Conservation (phyloP, 768 basidiomycete genomes). For the Daedalea quercina region DNA sequence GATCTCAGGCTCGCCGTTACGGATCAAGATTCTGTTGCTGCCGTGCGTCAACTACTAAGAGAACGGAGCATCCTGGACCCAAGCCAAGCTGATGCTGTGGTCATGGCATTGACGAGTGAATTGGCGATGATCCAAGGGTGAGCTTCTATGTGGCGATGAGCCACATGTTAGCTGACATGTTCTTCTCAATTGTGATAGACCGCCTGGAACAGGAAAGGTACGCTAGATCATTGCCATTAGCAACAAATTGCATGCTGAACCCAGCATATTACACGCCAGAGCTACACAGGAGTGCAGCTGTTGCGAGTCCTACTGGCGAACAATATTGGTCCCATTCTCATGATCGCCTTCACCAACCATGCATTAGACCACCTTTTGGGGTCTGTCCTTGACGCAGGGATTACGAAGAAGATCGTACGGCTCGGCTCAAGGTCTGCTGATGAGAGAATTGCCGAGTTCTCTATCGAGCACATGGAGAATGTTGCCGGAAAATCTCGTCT, state of each 20-base stretch:
- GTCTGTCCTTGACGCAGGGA: constrained; percentile 54
- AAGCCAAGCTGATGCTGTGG: constrained; percentile 64
- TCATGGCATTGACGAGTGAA: constrained; percentile 54
- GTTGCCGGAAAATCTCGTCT: constrained; percentile 33
- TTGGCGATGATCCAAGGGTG: constrained; percentile 70
- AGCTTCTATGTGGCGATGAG: constrained; percentile 1
- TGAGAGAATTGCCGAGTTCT: constrained; percentile 50
- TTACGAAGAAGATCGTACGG: constrained; percentile 59
- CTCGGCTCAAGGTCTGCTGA: constrained; percentile 60
- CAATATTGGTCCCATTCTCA: constrained; percentile 29
- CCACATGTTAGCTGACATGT: no score
- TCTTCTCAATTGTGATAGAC: constrained; percentile 29
- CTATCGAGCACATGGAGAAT: constrained; percentile 55
- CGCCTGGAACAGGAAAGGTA: constrained; percentile 77
- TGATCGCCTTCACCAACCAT: constrained; percentile 72
- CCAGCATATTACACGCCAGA: constrained; percentile 34
- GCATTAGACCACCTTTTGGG: constrained; percentile 69
- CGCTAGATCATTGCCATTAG: not conserved
- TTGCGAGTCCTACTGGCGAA: constrained; percentile 52
- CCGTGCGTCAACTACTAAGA: constrained; percentile 34
- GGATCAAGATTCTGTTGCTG: constrained; percentile 29
- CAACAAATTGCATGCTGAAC: not conserved
- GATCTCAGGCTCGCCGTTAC: constrained; percentile 32
- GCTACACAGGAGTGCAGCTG: constrained; percentile 62
- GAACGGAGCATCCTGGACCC: constrained; percentile 49